phyloP scores from a whole-genome alignment of 257 asterid genomes.

The Scutellaria barbata region DNA sequence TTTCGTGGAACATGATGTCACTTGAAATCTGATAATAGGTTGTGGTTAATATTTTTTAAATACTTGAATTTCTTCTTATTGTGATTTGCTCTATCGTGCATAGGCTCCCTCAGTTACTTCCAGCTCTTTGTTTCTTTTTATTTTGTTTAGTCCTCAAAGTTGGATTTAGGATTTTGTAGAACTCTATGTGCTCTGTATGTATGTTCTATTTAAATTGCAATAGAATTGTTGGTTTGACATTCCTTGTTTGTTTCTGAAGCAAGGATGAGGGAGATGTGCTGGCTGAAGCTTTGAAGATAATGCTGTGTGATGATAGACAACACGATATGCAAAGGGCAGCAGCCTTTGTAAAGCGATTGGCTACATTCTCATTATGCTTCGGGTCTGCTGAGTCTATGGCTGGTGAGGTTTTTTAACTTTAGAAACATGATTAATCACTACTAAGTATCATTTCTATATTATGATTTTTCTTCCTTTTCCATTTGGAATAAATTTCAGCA shows the following conservation, averaged over 20 bases:
- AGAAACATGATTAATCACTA: background rate
- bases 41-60: background rate
- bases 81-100: background rate
- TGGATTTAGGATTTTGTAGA: background rate
- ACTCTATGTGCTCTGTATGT: background rate
- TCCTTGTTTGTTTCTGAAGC: constrained; percentile 33
- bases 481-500: constrained; percentile 52
- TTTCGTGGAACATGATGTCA: background rate
- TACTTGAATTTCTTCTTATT: background rate
- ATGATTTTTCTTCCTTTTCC: constrained; percentile 21
- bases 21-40: background rate
- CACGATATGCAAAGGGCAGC: constrained; percentile 99
- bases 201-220: constrained; percentile 5
- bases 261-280: constrained; percentile 90
- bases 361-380: constrained; percentile 75
- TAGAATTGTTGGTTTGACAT: constrained; percentile 14
- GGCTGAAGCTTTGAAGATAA: constrained; percentile 89
- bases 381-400: constrained; percentile 95
- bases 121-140: background rate
- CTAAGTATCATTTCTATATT: constrained; percentile 1
- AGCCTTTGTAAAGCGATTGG: constrained; percentile 88
- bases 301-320: constrained; percentile 93
- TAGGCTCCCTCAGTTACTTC: background rate
- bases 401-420: constrained; percentile 50
- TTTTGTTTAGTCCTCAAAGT: background rate